Conservation (phyloP, 2,329 filamentous ascomycete genomes). For the Didymella glomerata region DNA sequence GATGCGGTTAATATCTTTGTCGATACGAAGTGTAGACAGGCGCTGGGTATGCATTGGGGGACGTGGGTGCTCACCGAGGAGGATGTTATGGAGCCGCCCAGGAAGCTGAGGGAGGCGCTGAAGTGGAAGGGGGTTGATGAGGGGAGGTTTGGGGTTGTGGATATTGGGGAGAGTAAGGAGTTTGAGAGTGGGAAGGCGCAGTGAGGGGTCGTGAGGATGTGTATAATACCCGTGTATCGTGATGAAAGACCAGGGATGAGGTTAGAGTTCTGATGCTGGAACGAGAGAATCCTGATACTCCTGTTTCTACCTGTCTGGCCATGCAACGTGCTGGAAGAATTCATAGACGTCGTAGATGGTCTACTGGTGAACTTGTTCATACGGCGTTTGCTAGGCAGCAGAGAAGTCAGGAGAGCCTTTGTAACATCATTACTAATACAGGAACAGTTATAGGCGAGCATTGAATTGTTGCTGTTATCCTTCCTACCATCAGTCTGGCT, state of each 20-base stretch:
- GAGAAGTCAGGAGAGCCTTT: too few relatives aligned
- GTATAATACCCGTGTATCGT: background rate
- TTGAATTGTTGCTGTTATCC: background rate
- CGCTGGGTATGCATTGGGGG: constrained; percentile 93
- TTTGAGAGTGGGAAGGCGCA: constrained; percentile 56
- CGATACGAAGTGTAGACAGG: constrained; percentile 79
- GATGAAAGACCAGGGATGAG: too few relatives aligned
- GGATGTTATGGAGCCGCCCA: constrained; percentile 83
- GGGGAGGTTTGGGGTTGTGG: constrained; percentile 84
- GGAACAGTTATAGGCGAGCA: background rate
- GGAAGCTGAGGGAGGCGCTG: constrained; percentile 75
- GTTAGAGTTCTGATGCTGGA: too few relatives aligned
- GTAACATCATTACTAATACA: background rate
- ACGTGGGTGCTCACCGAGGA: constrained; percentile 85
- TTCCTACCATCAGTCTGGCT: background rate
- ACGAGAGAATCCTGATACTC: too few relatives aligned
- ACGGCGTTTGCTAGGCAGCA: too few relatives aligned
- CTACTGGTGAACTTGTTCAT: too few relatives aligned
- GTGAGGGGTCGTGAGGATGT: background rate
- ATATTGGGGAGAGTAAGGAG: constrained; percentile 80
- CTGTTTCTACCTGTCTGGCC: too few relatives aligned
- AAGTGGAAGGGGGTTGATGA: constrained; percentile 74
- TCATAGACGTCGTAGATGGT: too few relatives aligned
- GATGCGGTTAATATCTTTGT: constrained; percentile 90
- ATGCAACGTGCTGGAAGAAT: too few relatives aligned